A percentile compares a stretch with the other conserved stretches of the same genome.
Evolutionary conservation across 805 yeast genomes (phyloP).

Genomic region (Candida taoyuanica): DNA sequence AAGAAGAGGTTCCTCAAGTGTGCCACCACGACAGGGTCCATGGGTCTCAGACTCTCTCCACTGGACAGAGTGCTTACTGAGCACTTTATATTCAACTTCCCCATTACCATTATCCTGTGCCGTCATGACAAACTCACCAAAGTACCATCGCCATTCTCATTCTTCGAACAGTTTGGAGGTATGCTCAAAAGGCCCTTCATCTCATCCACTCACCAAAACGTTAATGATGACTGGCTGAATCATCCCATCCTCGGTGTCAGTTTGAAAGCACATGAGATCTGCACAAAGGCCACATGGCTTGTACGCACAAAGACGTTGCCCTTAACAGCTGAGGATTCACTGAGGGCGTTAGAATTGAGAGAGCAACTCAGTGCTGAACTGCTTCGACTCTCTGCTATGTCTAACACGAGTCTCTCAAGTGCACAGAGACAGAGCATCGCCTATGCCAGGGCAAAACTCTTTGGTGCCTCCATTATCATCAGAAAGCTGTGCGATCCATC

Average conservation of each 20-base stretch:
- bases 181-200: slow-evolving; percentile 12
- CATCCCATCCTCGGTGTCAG: slow-evolving; percentile 25
- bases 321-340: slow-evolving; percentile 9
- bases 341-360: slow-evolving; percentile 8
- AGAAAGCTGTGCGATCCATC: slow-evolving; percentile 15
- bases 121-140: slow-evolving; percentile 20
- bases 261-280: slow-evolving; percentile 17
- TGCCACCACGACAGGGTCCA: slow-evolving; percentile 1
- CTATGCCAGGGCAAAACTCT: slow-evolving; percentile 15
- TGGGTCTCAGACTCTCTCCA: slow-evolving; percentile 9
- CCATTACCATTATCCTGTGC: slow-evolving; percentile 24
- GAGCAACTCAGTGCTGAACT: slow-evolving; percentile 7
- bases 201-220: no score
- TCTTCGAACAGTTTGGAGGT: slow-evolving; percentile 22
- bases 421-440: slow-evolving; percentile 17
- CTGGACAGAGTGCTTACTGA: slow-evolving; percentile 22
- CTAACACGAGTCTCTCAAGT: slow-evolving; percentile 1
- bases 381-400: slow-evolving; percentile 1
- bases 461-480: slow-evolving; percentile 17
- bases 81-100: slow-evolving; percentile 24
- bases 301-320: slow-evolving; percentile 19
- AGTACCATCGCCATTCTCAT: slow-evolving; percentile 25
- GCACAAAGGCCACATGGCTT: slow-evolving; percentile 23
- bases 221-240: slow-evolving; percentile 17
- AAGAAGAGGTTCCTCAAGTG: slow-evolving; percentile 19